These are phyloP conservation scores for Magnolia kwangsiensis DNA, from an alignment of 164 flowering plant genomes.

Conservation along the genomic window DNA sequence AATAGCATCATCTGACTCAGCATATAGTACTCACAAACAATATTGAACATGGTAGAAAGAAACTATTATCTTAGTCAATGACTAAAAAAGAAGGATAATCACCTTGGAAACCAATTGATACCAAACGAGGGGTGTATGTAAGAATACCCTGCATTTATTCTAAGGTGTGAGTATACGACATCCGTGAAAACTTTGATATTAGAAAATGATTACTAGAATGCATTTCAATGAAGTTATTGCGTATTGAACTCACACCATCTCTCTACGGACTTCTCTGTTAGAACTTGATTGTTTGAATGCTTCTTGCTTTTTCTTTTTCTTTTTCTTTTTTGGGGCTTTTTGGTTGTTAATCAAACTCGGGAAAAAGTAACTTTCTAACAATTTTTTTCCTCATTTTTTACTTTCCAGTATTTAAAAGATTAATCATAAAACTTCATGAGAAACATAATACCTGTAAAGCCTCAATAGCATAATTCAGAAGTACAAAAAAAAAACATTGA, in stretches of 20 bases:
- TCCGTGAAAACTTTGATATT: background rate
- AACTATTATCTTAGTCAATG: background rate
- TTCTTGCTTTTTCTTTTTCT: background rate
- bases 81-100: conserved; percentile 10
- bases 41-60: background rate
- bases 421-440: background rate
- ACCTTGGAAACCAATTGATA: conserved; percentile 80
- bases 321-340: too few species aligned
- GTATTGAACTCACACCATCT: background rate
- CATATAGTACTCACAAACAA: background rate
- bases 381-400: too few species aligned
- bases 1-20: background rate
- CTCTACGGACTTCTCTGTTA: background rate
- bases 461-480: background rate
- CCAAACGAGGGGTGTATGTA: conserved; percentile 81
- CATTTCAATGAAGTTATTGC: background rate
- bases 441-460: background rate
- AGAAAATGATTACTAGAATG: background rate
- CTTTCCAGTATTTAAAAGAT: too few species aligned
- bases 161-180: background rate
- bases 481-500: too few species aligned
- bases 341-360: background rate
- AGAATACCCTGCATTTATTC: conserved; percentile 51
- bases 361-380: background rate
- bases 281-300: background rate